Evolutionary conservation across 768 basidiomycete genomes (phyloP).

Genomic region (Pleurotus djamor): DNA sequence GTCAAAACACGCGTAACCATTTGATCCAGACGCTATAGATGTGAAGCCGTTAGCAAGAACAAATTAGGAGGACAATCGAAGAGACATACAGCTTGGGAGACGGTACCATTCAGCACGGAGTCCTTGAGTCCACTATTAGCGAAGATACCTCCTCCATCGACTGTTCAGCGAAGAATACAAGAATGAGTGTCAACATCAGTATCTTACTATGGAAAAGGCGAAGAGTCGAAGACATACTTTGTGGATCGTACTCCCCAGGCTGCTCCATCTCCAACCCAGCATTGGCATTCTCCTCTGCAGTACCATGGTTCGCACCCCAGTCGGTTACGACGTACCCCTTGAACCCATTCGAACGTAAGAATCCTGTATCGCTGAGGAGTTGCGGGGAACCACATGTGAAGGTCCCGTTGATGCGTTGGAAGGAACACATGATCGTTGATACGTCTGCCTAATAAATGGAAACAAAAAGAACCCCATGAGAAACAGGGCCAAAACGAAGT

Average conservation of each 20-base stretch:
- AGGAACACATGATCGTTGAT: constrained; percentile 26
- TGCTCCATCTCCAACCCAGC: constrained; percentile 19
- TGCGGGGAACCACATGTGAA: constrained; percentile 42
- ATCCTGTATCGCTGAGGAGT: constrained; percentile 18
- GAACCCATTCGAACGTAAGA: constrained; percentile 14
- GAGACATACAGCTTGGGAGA: not conserved
- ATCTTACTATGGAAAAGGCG: not conserved
- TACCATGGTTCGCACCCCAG: constrained; percentile 18
- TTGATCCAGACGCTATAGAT: not conserved
- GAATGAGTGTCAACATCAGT: too few relatives aligned
- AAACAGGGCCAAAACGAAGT: too few relatives aligned
- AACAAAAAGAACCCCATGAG: not conserved
- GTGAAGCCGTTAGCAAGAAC: not conserved
- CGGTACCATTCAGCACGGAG: not conserved
- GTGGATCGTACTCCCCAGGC: constrained; percentile 11
- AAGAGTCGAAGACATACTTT: not conserved
- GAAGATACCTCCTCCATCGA: constrained; percentile 5
- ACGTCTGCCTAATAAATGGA: constrained; percentile 24
- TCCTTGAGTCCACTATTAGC: not conserved
- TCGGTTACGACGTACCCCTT: constrained; percentile 14
- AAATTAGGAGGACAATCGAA: not conserved
- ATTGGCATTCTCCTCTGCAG: constrained; percentile 16
- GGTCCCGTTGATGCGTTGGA: constrained; percentile 35
- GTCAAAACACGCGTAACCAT: constrained; percentile 71
- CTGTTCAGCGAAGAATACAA: not conserved